Evolutionary conservation across 768 basidiomycete species (phyloP), one percentile per base, ranked within the genome.

Genomic region (Suillus decipiens): DNA sequence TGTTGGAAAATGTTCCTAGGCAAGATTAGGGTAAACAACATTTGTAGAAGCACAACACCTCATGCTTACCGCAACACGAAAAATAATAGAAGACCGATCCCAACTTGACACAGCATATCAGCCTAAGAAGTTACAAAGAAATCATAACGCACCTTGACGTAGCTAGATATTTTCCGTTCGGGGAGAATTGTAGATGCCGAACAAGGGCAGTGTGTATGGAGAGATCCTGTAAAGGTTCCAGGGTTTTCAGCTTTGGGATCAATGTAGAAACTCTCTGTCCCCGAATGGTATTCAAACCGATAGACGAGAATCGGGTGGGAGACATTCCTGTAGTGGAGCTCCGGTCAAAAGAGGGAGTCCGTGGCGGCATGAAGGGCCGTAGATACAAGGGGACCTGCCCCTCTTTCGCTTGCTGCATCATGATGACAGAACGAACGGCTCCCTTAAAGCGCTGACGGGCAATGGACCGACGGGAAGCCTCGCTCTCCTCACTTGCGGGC

Each of bases 121-220:
- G 65, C 69, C 45, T 59, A 50, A 39, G 51, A 28, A 15, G 12
- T 33, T 60, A 45, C 41, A 36, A 5, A 54, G 14, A 43, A 64
- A 61, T n/a, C 37, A 57, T 15, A 50, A 65, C 75, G 34, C 62
- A 79, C 77, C 83, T 84, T 37, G 84, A 84, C 1, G 85, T 85
- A 3, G 85, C 84, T 64, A 85, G 66, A 67, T 79, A 83, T 66
- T 78, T 77, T 42, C 84, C 84, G 65, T 83, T 80, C 5, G 84
- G 85, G 15, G 84, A 85, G 69, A 85, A 85, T 63, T 85, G 82
- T 53, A 85, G 69, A 66, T 85, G 82, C 54, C 83, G 72, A 22
- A 85, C 84, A 31, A 85, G 77, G 7, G 84, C 85, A 50, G 75
- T 73, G 60, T 85, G 84, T 22, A 79, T 78, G 24, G 71, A 76